phyloP scores from a whole-genome alignment of 768 basidiomycete genomes.

The Trametopsis cervina region DNA sequence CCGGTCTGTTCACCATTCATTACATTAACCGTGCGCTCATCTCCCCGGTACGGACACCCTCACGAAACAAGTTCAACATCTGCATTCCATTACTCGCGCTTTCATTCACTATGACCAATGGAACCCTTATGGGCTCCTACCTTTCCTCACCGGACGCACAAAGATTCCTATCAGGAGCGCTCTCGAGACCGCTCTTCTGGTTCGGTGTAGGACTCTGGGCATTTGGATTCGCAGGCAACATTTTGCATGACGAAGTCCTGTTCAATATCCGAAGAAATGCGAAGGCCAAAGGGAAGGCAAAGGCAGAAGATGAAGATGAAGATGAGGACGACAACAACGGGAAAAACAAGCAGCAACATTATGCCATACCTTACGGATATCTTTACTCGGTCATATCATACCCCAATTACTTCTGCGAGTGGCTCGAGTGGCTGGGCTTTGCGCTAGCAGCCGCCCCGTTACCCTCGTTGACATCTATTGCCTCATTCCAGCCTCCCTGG shows the following conservation, averaged over 20 bases:
- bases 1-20: conserved; percentile 59
- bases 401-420: conserved; percentile 94
- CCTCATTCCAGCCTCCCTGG: conserved; percentile 56
- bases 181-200: conserved; percentile 45
- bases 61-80: conserved; percentile 70
- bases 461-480: conserved; percentile 26
- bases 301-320: conserved; percentile 22
- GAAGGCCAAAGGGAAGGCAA: conserved; percentile 33
- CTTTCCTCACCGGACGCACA: conserved; percentile 52
- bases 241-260: conserved; percentile 87
- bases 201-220: conserved; percentile 61
- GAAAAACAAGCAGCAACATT: conserved; percentile 42
- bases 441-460: conserved; percentile 65
- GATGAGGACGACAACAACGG: conserved; percentile 28
- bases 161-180: conserved; percentile 31
- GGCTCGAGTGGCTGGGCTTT: conserved; percentile 91
- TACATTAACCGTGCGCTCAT: conserved; percentile 80
- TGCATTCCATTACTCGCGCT: conserved; percentile 48
- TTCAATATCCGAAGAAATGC: conserved; percentile 59
- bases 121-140: conserved; percentile 61
- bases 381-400: conserved; percentile 77
- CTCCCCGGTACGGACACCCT: conserved; percentile 74
- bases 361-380: conserved; percentile 74
- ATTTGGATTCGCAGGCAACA: conserved; percentile 68
- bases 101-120: conserved; percentile 70